phyloP scores from a whole-genome alignment of 371 early-diverging fungal genomes.

The Mortierella sp. region DNA sequence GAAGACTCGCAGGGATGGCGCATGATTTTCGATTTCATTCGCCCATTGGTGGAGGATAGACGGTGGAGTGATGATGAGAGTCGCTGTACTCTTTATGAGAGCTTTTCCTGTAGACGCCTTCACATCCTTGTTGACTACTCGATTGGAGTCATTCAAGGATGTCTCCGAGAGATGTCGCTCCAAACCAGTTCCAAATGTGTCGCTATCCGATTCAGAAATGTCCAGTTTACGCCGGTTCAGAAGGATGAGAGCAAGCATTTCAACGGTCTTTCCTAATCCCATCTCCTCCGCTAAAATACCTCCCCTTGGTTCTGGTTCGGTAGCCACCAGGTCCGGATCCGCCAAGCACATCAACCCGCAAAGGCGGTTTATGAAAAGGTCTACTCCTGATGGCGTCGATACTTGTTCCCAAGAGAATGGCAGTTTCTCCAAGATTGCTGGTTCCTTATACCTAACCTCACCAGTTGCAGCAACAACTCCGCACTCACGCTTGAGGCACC shows the following conservation, averaged over 20 bases:
- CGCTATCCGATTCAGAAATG: neutral
- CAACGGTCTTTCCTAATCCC: slow-evolving; percentile 83
- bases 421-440: slow-evolving; percentile 18
- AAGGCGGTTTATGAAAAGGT: slow-evolving; percentile 22
- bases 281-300: slow-evolving; percentile 68
- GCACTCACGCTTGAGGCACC: slow-evolving; percentile 35
- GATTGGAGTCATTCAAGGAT: slow-evolving; percentile 12
- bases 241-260: slow-evolving; percentile 60
- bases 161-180: slow-evolving; percentile 15
- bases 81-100: slow-evolving; percentile 55
- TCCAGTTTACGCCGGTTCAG: slow-evolving; percentile 40
- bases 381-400: neutral
- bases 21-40: slow-evolving; percentile 63
- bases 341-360: slow-evolving; percentile 16
- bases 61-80: slow-evolving; percentile 72
- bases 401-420: slow-evolving; percentile 34
- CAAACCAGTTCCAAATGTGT: neutral
- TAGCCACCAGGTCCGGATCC: neutral
- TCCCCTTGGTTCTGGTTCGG: slow-evolving; percentile 30
- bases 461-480: slow-evolving; percentile 13
- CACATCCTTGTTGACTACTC: neutral
- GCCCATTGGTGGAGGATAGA: slow-evolving; percentile 75
- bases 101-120: neutral
- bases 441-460: slow-evolving; percentile 23
- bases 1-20: slow-evolving; percentile 54